Percentiles rank a stretch among this genome's conserved stretches.
These are phyloP conservation scores for Corinectria fuckeliana DNA, from an alignment of 2,329 filamentous ascomycete species.

Conservation along the genomic window DNA sequence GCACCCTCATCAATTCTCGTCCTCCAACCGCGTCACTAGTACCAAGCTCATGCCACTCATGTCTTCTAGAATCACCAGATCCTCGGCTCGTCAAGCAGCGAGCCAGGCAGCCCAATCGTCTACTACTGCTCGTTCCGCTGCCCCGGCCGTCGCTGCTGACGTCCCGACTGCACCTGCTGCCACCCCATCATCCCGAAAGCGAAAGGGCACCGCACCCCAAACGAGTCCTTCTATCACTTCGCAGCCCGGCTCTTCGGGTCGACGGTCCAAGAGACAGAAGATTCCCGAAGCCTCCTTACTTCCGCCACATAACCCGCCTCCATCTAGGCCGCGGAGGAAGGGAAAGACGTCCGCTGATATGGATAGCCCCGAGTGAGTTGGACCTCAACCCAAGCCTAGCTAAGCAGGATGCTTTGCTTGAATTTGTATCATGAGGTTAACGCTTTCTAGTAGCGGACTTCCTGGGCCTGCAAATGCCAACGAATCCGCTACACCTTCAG, in stretches of 20 bases:
- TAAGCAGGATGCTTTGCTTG: background rate
- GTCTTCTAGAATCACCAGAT: conserved; percentile 96
- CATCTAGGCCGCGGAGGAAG: conserved; percentile 61
- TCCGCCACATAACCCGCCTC: conserved; percentile 39
- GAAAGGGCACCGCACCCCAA: conserved; percentile 70
- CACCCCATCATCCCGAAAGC: conserved; percentile 69
- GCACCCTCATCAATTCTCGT: conserved; percentile 23
- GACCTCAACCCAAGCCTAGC: background rate
- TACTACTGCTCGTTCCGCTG: conserved; percentile 49
- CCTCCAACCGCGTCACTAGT: conserved; percentile 31
- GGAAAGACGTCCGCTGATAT: conserved; percentile 69
- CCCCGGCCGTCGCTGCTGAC: conserved; percentile 46
- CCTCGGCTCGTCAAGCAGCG: conserved; percentile 88
- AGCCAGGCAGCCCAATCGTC: conserved; percentile 59
- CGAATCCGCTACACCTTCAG: conserved; percentile 62
- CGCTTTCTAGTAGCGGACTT: conserved; percentile 28
- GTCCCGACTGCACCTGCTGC: conserved; percentile 50
- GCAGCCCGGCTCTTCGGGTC: conserved; percentile 49
- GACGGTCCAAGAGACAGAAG: conserved; percentile 76
- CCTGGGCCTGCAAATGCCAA: conserved; percentile 67
- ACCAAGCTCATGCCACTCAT: conserved; percentile 69
- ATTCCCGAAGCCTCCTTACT: conserved; percentile 57
- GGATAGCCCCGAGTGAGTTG: conserved; percentile 73
- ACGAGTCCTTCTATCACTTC: conserved; percentile 48
- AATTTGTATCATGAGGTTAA: conserved; percentile 16